Conservation (phyloP, 1,139 yeast genomes). For the Zygoascus hellenicus region DNA sequence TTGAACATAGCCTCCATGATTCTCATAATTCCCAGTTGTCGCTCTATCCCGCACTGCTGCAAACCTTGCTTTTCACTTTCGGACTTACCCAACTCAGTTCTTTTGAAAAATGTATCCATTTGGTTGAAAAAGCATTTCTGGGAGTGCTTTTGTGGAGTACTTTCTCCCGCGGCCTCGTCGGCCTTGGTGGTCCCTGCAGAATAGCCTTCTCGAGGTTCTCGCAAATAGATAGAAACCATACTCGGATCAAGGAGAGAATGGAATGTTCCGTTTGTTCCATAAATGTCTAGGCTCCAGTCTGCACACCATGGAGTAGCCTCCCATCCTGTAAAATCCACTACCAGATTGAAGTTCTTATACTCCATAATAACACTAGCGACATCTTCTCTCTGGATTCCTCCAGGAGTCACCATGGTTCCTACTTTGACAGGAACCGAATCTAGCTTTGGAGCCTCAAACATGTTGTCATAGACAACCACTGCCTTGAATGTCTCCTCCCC, state of each 20-base stretch:
- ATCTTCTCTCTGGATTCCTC: slow-evolving; percentile 11
- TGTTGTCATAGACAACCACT: slow-evolving; percentile 9
- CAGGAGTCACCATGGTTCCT: slow-evolving; percentile 10
- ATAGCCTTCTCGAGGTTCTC: slow-evolving; percentile 12
- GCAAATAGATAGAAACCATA: slow-evolving; percentile 5
- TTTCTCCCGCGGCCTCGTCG: slow-evolving; percentile 6
- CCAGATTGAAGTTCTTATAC: slow-evolving; percentile 7
- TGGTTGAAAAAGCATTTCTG: slow-evolving; percentile 10
- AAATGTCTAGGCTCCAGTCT: slow-evolving; percentile 13
- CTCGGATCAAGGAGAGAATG: slow-evolving; percentile 12
- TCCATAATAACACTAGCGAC: slow-evolving; percentile 12
- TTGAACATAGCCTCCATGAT: slow-evolving; percentile 11
- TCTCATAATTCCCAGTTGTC: slow-evolving; percentile 12
- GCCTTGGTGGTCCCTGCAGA: slow-evolving; percentile 4
- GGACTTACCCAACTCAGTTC: slow-evolving; percentile 9
- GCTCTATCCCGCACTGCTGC: slow-evolving; percentile 9
- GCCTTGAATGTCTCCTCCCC: slow-evolving; percentile 12
- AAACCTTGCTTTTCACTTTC: slow-evolving; percentile 9
- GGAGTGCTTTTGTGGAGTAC: slow-evolving; percentile 1
- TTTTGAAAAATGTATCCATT: slow-evolving; percentile 10
- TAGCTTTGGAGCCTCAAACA: slow-evolving; percentile 10
- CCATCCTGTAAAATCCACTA: slow-evolving; percentile 13
- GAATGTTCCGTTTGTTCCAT: slow-evolving; percentile 14
- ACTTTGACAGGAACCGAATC: slow-evolving; percentile 12
- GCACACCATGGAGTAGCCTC: slow-evolving; percentile 13